phyloP scores from a whole-genome alignment of 2,329 filamentous ascomycete genomes.

The Fusarium palustre region DNA sequence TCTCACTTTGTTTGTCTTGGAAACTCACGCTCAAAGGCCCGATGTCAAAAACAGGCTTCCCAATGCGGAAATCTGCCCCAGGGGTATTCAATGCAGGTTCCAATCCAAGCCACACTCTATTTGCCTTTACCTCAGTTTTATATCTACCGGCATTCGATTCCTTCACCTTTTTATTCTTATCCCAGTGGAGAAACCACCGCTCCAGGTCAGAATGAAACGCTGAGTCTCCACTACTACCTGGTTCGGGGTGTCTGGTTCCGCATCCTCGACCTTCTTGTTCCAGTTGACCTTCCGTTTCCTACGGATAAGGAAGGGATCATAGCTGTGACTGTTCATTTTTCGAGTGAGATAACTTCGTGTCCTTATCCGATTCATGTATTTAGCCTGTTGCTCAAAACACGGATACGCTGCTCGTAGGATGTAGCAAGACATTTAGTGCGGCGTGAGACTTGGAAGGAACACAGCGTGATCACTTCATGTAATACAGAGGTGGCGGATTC shows the following conservation, averaged over 20 bases:
- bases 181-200: not conserved
- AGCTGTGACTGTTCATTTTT: not conserved
- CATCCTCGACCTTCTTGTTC: conserved; percentile 17
- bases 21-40: not conserved
- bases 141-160: conserved; percentile 6
- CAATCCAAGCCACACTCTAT: conserved; percentile 12
- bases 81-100: not conserved
- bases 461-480: not conserved
- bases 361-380: conserved; percentile 7
- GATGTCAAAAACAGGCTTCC: not conserved
- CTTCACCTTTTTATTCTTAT: not conserved
- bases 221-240: conserved; percentile 7
- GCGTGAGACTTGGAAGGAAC: not conserved
- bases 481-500: not conserved
- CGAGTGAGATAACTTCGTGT: not conserved
- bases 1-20: not conserved
- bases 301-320: conserved; percentile 18
- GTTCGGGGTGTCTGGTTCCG: conserved; percentile 15
- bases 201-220: not conserved
- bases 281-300: conserved; percentile 4
- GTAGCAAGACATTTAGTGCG: not conserved
- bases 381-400: conserved; percentile 8
- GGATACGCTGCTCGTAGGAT: conserved; percentile 1
- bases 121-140: not conserved
- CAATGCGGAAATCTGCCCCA: not conserved